Conservation (phyloP, 345 rosid species). For the Cardamine occulta region DNA sequence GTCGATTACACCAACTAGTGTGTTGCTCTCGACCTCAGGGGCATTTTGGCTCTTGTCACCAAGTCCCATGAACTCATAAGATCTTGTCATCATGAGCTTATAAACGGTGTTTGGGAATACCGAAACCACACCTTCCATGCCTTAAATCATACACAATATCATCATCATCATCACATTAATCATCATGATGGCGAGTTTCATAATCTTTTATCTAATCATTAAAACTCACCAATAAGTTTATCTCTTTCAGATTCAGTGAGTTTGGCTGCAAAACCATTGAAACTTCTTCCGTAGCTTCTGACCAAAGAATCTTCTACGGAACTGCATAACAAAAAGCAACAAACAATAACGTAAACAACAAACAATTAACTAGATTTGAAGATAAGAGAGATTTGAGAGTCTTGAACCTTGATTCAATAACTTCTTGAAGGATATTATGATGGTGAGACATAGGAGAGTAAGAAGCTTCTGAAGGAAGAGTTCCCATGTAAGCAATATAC, state of each 20-base stretch:
- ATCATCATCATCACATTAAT: neutral
- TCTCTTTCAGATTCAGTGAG: constrained; percentile 56
- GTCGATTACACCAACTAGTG: constrained; percentile 53
- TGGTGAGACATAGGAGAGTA: constrained; percentile 42
- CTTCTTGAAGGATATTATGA: constrained; percentile 40
- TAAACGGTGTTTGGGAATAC: constrained; percentile 49
- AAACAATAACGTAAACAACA: constrained; percentile 11
- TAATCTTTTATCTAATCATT: neutral
- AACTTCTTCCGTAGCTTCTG: constrained; percentile 49
- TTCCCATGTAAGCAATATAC: constrained; percentile 46
- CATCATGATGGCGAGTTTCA: neutral
- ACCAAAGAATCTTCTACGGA: constrained; percentile 34
- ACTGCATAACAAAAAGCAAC: constrained; percentile 18
- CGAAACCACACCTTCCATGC: constrained; percentile 52
- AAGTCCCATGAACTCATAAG: constrained; percentile 66
- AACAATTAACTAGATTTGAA: neutral
- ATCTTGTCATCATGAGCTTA: constrained; percentile 56
- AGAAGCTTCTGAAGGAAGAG: constrained; percentile 29
- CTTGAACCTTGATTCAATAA: constrained; percentile 32
- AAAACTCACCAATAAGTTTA: constrained; percentile 48
- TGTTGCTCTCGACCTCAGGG: constrained; percentile 42
- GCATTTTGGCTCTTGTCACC: constrained; percentile 20
- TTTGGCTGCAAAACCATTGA: constrained; percentile 52
- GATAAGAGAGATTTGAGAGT: neutral
- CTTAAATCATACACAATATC: constrained; percentile 27